Conservation (phyloP, 495 filamentous ascomycete genomes). For the Sphaerosporella brunnea region DNA sequence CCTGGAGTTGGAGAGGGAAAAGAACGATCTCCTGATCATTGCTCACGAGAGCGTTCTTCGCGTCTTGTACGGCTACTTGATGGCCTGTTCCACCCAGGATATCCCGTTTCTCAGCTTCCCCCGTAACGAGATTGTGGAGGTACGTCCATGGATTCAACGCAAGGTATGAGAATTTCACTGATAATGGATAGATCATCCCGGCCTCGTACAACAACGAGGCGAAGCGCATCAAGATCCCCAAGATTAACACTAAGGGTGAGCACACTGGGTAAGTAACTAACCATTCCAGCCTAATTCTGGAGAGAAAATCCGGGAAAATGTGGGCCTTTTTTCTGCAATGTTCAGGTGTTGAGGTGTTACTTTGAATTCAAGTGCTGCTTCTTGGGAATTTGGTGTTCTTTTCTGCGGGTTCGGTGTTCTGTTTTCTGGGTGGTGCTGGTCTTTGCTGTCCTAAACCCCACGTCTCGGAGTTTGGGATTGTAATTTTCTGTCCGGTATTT, state of each 20-base stretch:
- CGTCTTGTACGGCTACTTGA: conserved; percentile 91
- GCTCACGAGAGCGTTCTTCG: conserved; percentile 93
- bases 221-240: conserved; percentile 61
- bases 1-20: conserved; percentile 88
- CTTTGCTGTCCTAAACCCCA: too few relatives aligned
- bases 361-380: too few relatives aligned
- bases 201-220: conserved; percentile 93
- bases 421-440: too few relatives aligned
- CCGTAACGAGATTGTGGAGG: conserved; percentile 91
- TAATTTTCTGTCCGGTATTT: too few relatives aligned
- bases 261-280: background rate
- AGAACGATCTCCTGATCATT: conserved; percentile 92
- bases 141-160: conserved; percentile 22
- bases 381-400: too few relatives aligned
- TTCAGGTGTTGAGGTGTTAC: too few relatives aligned
- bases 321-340: too few relatives aligned
- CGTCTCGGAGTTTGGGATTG: too few relatives aligned
- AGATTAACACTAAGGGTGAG: conserved; percentile 4
- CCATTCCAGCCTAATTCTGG: background rate
- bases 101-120: conserved; percentile 91
- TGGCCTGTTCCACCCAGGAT: conserved; percentile 93
- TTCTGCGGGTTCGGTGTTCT: too few relatives aligned
- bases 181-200: conserved; percentile 57
- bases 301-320: too few relatives aligned
- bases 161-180: conserved; percentile 1